Evolutionary conservation across 495 filamentous ascomycete genomes (phyloP).

Genomic region (Aspergillus ellipticus): DNA sequence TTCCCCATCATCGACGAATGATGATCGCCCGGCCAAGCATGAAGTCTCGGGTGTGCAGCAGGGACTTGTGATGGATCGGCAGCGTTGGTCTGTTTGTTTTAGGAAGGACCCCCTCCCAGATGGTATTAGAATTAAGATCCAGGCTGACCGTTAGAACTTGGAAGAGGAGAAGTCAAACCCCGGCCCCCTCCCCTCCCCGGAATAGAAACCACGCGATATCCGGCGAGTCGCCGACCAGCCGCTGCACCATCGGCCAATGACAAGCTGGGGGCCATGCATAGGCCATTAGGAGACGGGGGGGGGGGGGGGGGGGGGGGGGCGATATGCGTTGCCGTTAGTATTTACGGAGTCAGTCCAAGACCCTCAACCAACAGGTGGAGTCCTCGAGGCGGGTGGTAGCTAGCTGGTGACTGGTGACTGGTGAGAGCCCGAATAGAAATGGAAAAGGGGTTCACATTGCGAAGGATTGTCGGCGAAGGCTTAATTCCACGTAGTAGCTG

Average conservation of each 20-base stretch:
- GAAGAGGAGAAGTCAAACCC: neutral
- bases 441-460: neutral
- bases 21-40: neutral
- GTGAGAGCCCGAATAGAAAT: neutral
- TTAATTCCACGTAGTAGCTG: neutral
- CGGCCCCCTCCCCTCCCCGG: neutral
- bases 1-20: neutral
- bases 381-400: neutral
- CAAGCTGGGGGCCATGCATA: neutral
- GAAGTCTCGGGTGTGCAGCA: neutral
- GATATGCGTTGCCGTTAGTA: neutral
- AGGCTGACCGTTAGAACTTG: neutral
- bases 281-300: neutral
- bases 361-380: neutral
- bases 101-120: neutral
- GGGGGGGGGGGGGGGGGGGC: neutral
- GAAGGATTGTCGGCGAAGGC: neutral
- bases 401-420: too few species aligned
- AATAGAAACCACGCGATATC: neutral
- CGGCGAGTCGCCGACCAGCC: neutral
- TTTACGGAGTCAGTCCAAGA: neutral
- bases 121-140: neutral
- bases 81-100: neutral
- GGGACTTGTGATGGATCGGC: neutral
- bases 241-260: neutral